Percentiles rank a stretch among this genome's conserved stretches.
phyloP scores from a whole-genome alignment of 1,284 basidiomycete genomes.

The Cryptococcus sp. region DNA sequence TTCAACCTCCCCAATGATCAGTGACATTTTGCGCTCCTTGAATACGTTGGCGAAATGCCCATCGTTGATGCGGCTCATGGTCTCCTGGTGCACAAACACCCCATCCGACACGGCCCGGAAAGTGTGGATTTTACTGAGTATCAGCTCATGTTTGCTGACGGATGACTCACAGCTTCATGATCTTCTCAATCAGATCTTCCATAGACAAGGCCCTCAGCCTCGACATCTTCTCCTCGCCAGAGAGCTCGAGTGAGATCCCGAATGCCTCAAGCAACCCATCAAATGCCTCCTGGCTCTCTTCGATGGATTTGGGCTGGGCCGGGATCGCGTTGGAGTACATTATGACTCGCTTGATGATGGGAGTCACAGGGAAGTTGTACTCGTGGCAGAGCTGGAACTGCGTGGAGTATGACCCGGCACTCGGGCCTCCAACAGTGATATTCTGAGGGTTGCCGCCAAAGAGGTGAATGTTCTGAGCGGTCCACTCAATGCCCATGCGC shows the following conservation, averaged over 20 bases:
- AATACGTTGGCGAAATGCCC: too few relatives aligned
- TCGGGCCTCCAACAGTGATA: slow-evolving; percentile 40
- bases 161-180: slow-evolving; percentile 20
- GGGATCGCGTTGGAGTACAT: slow-evolving; percentile 12
- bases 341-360: slow-evolving; percentile 7
- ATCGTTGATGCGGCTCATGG: neutral
- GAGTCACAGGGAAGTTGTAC: slow-evolving; percentile 5
- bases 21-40: too few relatives aligned
- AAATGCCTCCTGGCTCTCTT: slow-evolving; percentile 25
- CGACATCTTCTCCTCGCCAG: slow-evolving; percentile 21
- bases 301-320: slow-evolving; percentile 22
- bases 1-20: too few relatives aligned
- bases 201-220: slow-evolving; percentile 20
- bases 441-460: slow-evolving; percentile 37
- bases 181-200: slow-evolving; percentile 19
- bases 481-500: slow-evolving; percentile 33
- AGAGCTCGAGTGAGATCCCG: slow-evolving; percentile 13
- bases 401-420: slow-evolving; percentile 40
- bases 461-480: slow-evolving; percentile 26
- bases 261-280: slow-evolving; percentile 23
- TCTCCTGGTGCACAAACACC: slow-evolving; percentile 22
- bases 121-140: slow-evolving; percentile 12
- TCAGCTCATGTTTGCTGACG: slow-evolving; percentile 2
- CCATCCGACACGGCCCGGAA: slow-evolving; percentile 29
- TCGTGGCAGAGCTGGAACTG: slow-evolving; percentile 18